Base-by-base conservation (phyloP, 1,284 basidiomycete species). In the Kalmanozyma brasiliensis region DNA sequence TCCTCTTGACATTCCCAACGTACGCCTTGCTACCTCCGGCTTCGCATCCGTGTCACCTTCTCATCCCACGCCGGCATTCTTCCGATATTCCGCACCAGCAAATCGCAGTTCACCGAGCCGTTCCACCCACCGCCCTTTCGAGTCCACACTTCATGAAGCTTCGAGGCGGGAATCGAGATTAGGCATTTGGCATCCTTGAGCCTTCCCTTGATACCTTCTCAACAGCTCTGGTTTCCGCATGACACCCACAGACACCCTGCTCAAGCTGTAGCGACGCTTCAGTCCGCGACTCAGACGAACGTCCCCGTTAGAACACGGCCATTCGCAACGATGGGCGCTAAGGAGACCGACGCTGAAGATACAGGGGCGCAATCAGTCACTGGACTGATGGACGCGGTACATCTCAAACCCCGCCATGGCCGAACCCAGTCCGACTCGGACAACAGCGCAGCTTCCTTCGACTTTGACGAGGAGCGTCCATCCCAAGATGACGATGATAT, bases 401-500 rank as follows among this genome's bases (percentile, higher is more conserved):
- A 52, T 16, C 51, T 68, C 46, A 55, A 48, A 29, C 53, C 59
- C 23, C 49, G 53, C 22, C 45, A 62, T 11, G 40, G 20, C 0
- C 57, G 53, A 40, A 67, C 34, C 22, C 56, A 41, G 13, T 67
- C 64, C 22, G 44, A 40, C 38, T 68, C 65, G 19, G 55, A 52
- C 24, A 30, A 43, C 26, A 68, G 65, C 36, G 34, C 58, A 16
- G 52, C 43, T n/a, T 68, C 65, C 11, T 68, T 58, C 22, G 48
- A 30, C 26, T 68, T 68, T 30, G 65, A 68, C 43, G 33, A 59
- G 7, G 65, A 62, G 23, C 49, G 52, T 10, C 49, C 64, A 7
- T 67, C 64, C 4, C 64, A 68, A 35, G 65, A 68, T 40, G 65
- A 66, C 19, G 52, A 60, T 23, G 57, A 63, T 33, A 63, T 69